phyloP scores from a whole-genome alignment of 2,329 filamentous ascomycete species.

The Tolypocladium album region DNA sequence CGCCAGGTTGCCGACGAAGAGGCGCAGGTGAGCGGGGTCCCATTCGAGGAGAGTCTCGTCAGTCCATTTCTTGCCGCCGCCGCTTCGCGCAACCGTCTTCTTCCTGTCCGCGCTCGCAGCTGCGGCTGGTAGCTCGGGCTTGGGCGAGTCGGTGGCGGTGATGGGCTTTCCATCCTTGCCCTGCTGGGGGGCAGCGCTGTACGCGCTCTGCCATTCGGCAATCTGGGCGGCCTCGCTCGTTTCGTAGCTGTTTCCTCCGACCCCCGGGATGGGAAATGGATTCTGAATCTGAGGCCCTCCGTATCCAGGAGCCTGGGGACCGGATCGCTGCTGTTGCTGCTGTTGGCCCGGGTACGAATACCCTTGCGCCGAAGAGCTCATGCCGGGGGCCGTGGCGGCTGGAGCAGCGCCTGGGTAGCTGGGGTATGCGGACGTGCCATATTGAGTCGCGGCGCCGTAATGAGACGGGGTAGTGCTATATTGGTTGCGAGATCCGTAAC shows the following conservation, averaged over 20 bases:
- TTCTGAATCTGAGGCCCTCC: conserved; percentile 64
- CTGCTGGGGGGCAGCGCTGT: conserved; percentile 36
- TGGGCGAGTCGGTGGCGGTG: conserved; percentile 15
- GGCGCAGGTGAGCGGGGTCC: conserved; percentile 87
- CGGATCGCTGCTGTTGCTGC: conserved; percentile 21
- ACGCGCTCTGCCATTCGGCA: conserved; percentile 90
- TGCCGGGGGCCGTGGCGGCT: conserved; percentile 14
- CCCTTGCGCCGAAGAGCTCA: conserved; percentile 13
- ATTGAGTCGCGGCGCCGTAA: neutral
- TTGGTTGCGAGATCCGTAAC: neutral
- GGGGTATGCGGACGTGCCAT: conserved; percentile 7
- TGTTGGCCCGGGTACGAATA: conserved; percentile 16
- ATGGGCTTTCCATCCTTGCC: conserved; percentile 21
- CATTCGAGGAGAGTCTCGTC: conserved; percentile 85
- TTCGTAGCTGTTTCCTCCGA: conserved; percentile 41
- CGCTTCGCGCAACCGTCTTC: conserved; percentile 80
- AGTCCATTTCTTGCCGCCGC: conserved; percentile 87
- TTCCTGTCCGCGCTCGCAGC: conserved; percentile 49
- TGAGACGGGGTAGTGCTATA: neutral
- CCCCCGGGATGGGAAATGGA: conserved; percentile 60
- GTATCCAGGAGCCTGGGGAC: conserved; percentile 20
- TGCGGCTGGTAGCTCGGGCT: conserved; percentile 26
- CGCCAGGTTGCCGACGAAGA: conserved; percentile 94
- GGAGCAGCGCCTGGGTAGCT: conserved; percentile 23
- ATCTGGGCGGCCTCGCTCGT: conserved; percentile 85